Base-by-base conservation (phyloP, 139 green algal species). In the Chlorella sorokiniana region DNA sequence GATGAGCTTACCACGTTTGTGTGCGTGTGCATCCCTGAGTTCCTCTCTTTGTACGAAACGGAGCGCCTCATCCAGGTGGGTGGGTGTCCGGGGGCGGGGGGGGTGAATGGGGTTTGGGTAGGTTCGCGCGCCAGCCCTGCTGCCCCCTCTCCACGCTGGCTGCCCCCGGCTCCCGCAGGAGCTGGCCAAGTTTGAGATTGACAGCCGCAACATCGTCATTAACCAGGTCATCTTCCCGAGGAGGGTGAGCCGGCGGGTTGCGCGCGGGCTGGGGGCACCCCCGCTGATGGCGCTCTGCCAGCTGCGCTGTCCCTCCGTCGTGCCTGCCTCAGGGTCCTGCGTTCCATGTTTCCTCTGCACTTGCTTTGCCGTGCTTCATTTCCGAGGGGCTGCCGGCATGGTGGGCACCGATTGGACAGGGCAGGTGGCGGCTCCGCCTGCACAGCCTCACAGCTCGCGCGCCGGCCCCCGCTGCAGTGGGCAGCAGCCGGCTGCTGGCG, bases 11-110 rank as follows among this genome's bases (percentile, higher is more conserved):
- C 96, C n/a, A 99, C 96, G 0, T 99, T 99, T 88, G 95, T 99
- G 74, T 97, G 93, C 75, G 96, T 99, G 25, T 99, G 96, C 91
- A 99, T 99, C 71, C 95, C 96, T 25, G 96, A 99, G 91, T 99
- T 99, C 85, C 91, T 99, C 14, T 96, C 89, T 16, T 89, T 99
- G 23, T 99, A 99, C 79, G 96, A 99, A 91, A 99, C 96, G 38
- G 96, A 99, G 87, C 90, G 96, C 3, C 90, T 99, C 23, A 94
- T 99, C 40, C 89, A 91, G 83, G 79, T 79, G 65, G 7, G 72
- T 5, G 41, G n/a, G n/a, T n/a, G n/a, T n/a, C n/a, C n/a, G n/a
- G n/a, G n/a, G n/a, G n/a, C n/a, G n/a, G 38, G 37, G 65, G 65
- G 1, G 8, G 38, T 42, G 62, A 20, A 42, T 1, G 31, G n/a